These are phyloP conservation scores for Clarkia xantiana DNA, from an alignment of 345 rosid genomes.

Conservation along the genomic window DNA sequence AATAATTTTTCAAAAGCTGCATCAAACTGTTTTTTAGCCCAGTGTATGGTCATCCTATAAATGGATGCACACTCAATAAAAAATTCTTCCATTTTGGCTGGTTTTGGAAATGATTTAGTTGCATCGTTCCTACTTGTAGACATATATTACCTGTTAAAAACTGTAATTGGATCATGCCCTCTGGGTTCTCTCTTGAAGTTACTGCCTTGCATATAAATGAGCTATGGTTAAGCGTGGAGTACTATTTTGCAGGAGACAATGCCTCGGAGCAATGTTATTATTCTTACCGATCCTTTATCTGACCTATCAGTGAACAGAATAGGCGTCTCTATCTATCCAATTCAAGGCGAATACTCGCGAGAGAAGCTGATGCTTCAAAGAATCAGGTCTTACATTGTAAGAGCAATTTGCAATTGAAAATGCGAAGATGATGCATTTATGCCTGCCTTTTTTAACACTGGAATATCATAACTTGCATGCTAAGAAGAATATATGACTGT, in stretches of 20 bases:
- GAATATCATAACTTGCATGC: not conserved
- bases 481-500: not conserved
- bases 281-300: constrained; percentile 82
- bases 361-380: constrained; percentile 94
- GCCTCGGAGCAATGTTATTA: constrained; percentile 56
- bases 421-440: not conserved
- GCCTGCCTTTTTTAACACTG: too few relatives aligned
- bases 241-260: constrained; percentile 44
- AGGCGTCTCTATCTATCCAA: constrained; percentile 44
- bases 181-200: not conserved
- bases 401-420: constrained; percentile 24
- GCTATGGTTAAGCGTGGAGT: not conserved
- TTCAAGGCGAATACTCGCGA: constrained; percentile 71
- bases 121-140: too few relatives aligned
- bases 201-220: not conserved
- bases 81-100: too few relatives aligned
- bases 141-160: too few relatives aligned
- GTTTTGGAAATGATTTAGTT: too few relatives aligned
- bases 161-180: not conserved
- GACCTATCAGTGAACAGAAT: constrained; percentile 37
- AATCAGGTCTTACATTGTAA: constrained; percentile 98
- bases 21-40: too few relatives aligned
- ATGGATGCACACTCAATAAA: too few relatives aligned
- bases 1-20: too few relatives aligned
- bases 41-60: too few relatives aligned